Evolutionary conservation across 805 yeast species (phyloP).

Genomic region (Zygoascus biomembranicola): DNA sequence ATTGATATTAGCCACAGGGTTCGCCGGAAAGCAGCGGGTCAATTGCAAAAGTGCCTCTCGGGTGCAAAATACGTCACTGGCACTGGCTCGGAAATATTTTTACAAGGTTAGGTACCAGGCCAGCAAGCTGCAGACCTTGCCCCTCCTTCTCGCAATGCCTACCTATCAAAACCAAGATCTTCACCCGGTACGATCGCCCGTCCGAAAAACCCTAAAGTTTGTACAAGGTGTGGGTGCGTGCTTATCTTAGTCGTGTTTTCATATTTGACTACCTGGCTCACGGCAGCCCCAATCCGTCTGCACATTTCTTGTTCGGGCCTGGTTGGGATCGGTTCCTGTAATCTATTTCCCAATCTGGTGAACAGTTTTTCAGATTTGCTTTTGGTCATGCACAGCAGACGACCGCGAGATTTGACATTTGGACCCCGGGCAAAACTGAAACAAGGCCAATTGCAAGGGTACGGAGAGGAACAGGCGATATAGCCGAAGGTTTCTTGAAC

Average conservation of each 20-base stretch:
- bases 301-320: not conserved
- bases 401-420: not conserved
- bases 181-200: not conserved
- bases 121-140: not conserved
- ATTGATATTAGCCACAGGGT: no score
- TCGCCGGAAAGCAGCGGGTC: no score
- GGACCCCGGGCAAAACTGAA: not conserved
- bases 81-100: no score
- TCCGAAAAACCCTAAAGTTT: not conserved
- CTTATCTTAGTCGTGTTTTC: not conserved
- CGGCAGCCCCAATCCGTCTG: not conserved
- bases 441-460: not conserved
- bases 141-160: not conserved
- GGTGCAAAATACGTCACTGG: no score
- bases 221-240: not conserved
- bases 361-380: not conserved
- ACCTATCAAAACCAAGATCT: not conserved
- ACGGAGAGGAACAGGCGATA: no score
- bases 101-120: no score
- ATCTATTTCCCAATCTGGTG: not conserved
- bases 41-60: no score
- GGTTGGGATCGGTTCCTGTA: not conserved
- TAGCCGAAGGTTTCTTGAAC: no score
- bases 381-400: not conserved
- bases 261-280: not conserved